phyloP scores from a whole-genome alignment of 345 rosid species.

The Ailanthus altissimus region DNA sequence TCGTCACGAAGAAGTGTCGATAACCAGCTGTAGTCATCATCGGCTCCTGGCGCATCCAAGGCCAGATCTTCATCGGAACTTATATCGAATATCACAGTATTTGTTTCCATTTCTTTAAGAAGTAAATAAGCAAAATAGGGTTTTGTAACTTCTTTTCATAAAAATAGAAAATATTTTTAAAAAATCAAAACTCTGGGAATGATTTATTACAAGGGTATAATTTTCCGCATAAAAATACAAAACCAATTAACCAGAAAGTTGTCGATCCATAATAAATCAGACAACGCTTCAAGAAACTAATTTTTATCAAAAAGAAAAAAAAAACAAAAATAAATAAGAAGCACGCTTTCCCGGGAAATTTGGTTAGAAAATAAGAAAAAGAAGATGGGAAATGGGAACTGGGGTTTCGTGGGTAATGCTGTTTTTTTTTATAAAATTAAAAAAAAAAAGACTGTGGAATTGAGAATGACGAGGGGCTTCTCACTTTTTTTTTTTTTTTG shows the following conservation, averaged over 20 bases:
- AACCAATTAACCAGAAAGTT: background rate
- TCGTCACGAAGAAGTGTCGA: conserved; percentile 29
- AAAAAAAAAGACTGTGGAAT: background rate
- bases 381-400: background rate
- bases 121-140: background rate
- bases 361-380: background rate
- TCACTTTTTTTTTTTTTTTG: no score
- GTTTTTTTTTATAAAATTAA: no score
- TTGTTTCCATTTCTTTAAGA: conserved; percentile 22
- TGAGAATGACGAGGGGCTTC: background rate
- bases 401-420: background rate
- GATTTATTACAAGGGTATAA: background rate
- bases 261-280: background rate
- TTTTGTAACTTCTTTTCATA: background rate
- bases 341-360: background rate
- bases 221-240: background rate
- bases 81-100: conserved; percentile 39
- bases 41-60: conserved; percentile 24
- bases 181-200: background rate
- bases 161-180: background rate
- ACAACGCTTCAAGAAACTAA: background rate
- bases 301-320: background rate
- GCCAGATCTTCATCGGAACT: conserved; percentile 63
- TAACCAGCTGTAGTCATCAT: conserved; percentile 48
- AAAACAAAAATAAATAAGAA: background rate